These are phyloP conservation scores for Oropetium thomaeum DNA, from an alignment of 176 grass and related monocot genomes.

Conservation along the genomic window DNA sequence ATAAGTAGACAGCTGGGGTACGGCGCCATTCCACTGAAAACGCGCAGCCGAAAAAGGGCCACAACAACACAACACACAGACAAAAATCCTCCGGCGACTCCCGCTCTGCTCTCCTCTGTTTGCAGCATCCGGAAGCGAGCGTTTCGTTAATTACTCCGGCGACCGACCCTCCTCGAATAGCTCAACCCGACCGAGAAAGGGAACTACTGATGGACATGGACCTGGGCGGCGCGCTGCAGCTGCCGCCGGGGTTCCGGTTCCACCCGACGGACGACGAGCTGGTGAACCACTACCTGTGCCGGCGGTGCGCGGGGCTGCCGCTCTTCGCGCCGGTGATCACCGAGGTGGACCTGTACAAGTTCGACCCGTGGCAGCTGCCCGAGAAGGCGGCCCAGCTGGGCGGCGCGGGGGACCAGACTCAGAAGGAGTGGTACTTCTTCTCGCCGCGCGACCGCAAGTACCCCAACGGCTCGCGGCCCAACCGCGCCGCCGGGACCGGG, in stretches of 20 bases:
- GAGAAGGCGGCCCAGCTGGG: not conserved
- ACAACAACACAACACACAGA: too few species aligned
- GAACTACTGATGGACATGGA: too few species aligned
- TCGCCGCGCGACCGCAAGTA: constrained; percentile 83
- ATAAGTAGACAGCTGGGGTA: not conserved
- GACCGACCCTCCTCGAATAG: too few species aligned
- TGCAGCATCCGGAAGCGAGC: too few species aligned
- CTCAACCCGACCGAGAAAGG: too few species aligned
- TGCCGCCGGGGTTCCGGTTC: constrained; percentile 90
- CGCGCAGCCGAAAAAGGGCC: too few species aligned
- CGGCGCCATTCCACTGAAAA: too few species aligned
- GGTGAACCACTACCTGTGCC: constrained; percentile 79
- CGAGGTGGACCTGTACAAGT: constrained; percentile 85
- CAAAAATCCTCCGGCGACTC: too few species aligned
- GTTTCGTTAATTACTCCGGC: too few species aligned
- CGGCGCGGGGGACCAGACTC: constrained; percentile 60
- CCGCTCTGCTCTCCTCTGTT: too few species aligned
- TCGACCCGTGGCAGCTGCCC: constrained; percentile 69
- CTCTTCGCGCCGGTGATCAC: constrained; percentile 54
- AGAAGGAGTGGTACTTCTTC: constrained; percentile 98
- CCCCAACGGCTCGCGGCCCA: constrained; percentile 78
- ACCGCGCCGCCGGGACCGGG: constrained; percentile 63
- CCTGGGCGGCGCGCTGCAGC: constrained; percentile 62
- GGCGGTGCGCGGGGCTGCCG: constrained; percentile 56
- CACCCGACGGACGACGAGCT: constrained; percentile 96